Conservation (phyloP, 768 basidiomycete genomes). For the Rhizopogon sp. region DNA sequence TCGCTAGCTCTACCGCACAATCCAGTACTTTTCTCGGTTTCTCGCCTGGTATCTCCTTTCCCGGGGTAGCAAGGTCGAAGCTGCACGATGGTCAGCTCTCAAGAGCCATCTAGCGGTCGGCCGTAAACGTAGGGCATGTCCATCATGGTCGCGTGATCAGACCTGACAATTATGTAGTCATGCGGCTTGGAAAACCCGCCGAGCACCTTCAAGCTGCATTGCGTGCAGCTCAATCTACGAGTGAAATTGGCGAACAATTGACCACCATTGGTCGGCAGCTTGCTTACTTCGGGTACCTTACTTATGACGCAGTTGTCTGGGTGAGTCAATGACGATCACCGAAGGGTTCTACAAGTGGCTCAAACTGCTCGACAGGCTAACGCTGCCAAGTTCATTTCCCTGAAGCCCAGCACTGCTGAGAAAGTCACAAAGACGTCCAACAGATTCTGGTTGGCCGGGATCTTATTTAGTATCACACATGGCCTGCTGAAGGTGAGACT, state of each 20-base stretch:
- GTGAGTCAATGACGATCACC: conserved; percentile 36
- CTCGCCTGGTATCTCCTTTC: conserved; percentile 77
- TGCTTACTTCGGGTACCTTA: conserved; percentile 82
- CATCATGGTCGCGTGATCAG: not conserved
- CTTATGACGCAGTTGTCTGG: conserved; percentile 83
- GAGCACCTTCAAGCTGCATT: conserved; percentile 92
- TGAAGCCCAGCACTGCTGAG: conserved; percentile 56
- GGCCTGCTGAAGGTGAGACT: conserved; percentile 57
- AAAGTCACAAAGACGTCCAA: conserved; percentile 63
- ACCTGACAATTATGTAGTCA: conserved; percentile 43
- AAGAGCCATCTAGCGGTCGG: conserved; percentile 82
- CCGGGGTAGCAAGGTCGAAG: conserved; percentile 65
- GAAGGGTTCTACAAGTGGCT: not conserved
- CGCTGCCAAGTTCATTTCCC: conserved; percentile 55
- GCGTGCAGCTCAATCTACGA: conserved; percentile 53
- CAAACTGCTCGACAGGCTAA: conserved; percentile 44
- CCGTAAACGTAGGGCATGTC: conserved; percentile 61
- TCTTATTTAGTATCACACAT: conserved; percentile 72
- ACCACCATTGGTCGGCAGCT: conserved; percentile 80
- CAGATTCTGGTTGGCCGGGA: conserved; percentile 86
- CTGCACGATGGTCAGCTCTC: conserved; percentile 75
- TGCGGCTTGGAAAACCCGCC: conserved; percentile 89
- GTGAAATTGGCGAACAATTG: conserved; percentile 64
- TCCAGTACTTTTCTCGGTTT: conserved; percentile 90
- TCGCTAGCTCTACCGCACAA: conserved; percentile 73